Base-by-base conservation (phyloP, 306 rosid genomes). In the Cucumis cinereus region DNA sequence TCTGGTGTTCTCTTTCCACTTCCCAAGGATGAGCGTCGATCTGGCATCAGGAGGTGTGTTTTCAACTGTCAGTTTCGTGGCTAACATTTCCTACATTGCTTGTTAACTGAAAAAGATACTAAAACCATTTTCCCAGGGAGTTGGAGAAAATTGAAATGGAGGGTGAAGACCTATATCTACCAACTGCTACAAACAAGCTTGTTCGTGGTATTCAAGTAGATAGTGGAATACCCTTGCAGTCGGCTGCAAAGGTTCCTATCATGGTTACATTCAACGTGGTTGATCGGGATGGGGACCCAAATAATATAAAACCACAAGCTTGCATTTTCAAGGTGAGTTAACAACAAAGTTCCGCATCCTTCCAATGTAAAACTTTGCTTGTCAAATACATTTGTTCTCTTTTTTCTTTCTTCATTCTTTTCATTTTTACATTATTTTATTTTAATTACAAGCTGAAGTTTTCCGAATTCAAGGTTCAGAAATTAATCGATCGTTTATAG, bases 221-320 rank as follows among this genome's bases (percentile, higher is more conserved):
- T 64, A 94, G 99, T 86, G 99, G 97, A 58, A 90, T 94, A 79
- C 97, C 99, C 80, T 86, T 94, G 72, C 97, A 94, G 79, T 94
- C 99, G 58, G 99, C 99, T 11, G 97, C 99, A 66, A 94, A 94
- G 83, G 99, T 94, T 77, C 99, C 99, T 67, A 94, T 94, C 63
- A 89, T 94, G 99, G 86, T 94, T 78, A 89, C 97, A 77, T 94
- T 94, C 81, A 84, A 94, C 57, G 97, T 92, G 35, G 81, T 81
- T 68, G 96, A 94, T 78, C 91, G 96, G 81, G 85, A 83, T 41
- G 98, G 97, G 38, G 90, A 91, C 86, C 80, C 38, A 54, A 89
- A 80, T 83, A 88, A 85, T 78, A 52, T 87, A 83, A 91, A 85
- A 85, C 97, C 99, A 43, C 99, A 91, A 82, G 97, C 92, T 82